Percentiles rank a stretch among this genome's conserved stretches.
Evolutionary conservation across 2,329 filamentous ascomycete genomes (phyloP).

Genomic region (Gnomoniopsis smithogilvyi): DNA sequence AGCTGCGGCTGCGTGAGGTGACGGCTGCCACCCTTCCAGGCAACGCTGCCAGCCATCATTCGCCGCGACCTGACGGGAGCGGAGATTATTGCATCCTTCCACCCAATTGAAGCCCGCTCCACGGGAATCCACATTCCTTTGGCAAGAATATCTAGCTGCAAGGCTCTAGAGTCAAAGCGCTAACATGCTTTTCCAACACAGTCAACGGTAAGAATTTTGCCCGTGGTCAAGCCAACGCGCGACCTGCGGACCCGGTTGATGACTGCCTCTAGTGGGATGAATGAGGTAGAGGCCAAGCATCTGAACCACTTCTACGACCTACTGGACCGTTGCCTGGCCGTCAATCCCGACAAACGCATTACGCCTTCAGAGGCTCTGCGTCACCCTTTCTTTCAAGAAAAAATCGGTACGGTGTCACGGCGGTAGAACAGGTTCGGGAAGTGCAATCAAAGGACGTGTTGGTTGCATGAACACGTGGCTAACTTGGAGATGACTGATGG

Average conservation of each 20-base stretch:
- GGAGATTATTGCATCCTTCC: conserved; percentile 8
- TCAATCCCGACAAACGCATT: conserved; percentile 91
- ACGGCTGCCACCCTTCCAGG: neutral
- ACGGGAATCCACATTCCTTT: conserved; percentile 3
- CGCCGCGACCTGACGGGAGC: conserved; percentile 1
- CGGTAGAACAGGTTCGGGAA: neutral
- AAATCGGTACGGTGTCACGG: conserved; percentile 23
- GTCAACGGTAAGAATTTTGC: conserved; percentile 65
- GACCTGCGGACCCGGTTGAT: conserved; percentile 80
- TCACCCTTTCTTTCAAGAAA: conserved; percentile 76
- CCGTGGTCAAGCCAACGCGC: conserved; percentile 70
- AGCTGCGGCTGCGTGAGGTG: conserved; percentile 5
- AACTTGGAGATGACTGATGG: neutral
- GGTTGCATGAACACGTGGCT: neutral
- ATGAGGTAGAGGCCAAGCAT: conserved; percentile 71
- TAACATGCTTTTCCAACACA: conserved; percentile 30
- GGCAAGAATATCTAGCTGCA: neutral
- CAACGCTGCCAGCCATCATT: conserved; percentile 6
- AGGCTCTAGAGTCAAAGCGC: conserved; percentile 1
- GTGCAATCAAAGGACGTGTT: neutral
- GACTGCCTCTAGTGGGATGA: conserved; percentile 70
- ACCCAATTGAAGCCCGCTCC: neutral
- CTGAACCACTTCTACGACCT: conserved; percentile 82
- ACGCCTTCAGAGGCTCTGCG: conserved; percentile 81
- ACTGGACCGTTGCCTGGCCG: conserved; percentile 78